Percentiles rank a stretch among this genome's conserved stretches.
These are phyloP conservation scores for Truncatella angustata DNA, from an alignment of 2,329 filamentous ascomycete species.

Conservation along the genomic window DNA sequence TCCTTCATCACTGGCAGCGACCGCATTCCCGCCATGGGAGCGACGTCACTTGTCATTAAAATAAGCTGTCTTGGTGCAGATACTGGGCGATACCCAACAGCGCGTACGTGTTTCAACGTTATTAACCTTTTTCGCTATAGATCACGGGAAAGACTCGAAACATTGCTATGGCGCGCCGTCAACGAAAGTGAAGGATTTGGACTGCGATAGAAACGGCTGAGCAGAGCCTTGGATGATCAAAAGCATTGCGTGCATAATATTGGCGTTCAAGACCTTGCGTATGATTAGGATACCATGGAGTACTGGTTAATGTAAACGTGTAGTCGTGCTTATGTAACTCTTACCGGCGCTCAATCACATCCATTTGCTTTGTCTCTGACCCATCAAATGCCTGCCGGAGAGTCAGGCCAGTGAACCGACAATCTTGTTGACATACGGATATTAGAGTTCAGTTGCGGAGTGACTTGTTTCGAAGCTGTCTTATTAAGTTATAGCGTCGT, in stretches of 20 bases:
- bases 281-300: background rate
- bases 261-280: background rate
- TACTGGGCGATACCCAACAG: constrained; percentile 72
- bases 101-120: constrained; percentile 89
- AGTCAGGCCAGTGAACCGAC: too few species aligned
- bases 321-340: too few species aligned
- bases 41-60: constrained; percentile 74
- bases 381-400: too few species aligned
- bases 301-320: too few species aligned
- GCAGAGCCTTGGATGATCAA: too few species aligned
- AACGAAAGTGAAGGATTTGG: constrained; percentile 90
- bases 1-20: constrained; percentile 90
- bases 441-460: too few species aligned
- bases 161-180: constrained; percentile 81
- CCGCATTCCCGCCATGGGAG: constrained; percentile 82
- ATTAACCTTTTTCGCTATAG: constrained; percentile 73
- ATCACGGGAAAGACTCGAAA: constrained; percentile 64
- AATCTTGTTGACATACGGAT: too few species aligned
- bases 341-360: too few species aligned
- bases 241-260: background rate
- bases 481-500: too few species aligned
- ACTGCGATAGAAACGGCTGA: constrained; percentile 56
- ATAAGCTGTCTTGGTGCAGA: constrained; percentile 76
- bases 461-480: too few species aligned
- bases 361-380: too few species aligned